These are phyloP conservation scores for Backusella westeae DNA, from an alignment of 192 early-diverging fungal species.

Conservation along the genomic window DNA sequence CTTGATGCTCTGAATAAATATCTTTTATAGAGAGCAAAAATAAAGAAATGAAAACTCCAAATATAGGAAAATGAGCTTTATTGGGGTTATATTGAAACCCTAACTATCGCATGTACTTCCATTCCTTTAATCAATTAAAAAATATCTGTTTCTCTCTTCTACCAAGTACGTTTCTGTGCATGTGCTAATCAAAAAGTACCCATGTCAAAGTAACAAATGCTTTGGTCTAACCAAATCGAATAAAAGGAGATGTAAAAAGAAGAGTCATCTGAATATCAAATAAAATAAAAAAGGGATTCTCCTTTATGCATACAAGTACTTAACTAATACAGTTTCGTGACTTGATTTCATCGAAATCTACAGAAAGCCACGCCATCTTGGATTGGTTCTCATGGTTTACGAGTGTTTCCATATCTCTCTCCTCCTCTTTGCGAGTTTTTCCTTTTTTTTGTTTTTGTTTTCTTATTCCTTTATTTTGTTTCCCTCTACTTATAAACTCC, in stretches of 20 bases:
- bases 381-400: background rate
- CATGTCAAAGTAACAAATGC: too few relatives aligned
- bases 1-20: background rate
- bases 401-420: background rate
- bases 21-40: background rate
- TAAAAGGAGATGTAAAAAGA: background rate
- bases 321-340: constrained; percentile 1
- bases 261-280: background rate
- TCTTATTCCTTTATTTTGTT: background rate
- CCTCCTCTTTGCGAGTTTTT: background rate
- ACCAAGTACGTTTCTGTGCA: background rate
- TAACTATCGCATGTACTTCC: background rate
- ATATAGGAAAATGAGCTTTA: constrained; percentile 2
- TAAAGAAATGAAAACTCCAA: background rate
- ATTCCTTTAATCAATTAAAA: background rate
- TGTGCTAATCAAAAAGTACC: background rate
- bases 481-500: background rate
- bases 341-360: background rate
- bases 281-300: background rate
- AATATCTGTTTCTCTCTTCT: background rate
- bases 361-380: background rate
- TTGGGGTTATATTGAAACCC: background rate
- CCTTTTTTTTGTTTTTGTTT: background rate
- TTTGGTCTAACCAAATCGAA: background rate
- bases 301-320: background rate